phyloP scores from a whole-genome alignment of 441 rosid species.

The Theobroma grandiflorum region DNA sequence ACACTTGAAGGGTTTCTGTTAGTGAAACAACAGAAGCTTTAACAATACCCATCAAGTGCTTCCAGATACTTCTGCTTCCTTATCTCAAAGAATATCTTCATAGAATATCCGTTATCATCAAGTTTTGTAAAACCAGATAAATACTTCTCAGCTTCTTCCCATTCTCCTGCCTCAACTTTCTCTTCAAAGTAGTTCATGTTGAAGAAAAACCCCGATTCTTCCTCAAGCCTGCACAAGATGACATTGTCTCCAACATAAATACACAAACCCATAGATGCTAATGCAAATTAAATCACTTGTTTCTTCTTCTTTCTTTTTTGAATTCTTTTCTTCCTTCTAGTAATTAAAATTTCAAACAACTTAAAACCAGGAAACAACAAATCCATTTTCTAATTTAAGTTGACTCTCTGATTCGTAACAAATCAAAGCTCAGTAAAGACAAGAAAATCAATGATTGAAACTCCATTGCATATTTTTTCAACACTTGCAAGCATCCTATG shows the following conservation, averaged over 20 bases:
- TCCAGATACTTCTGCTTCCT: constrained; percentile 97
- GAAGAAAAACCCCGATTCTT: constrained; percentile 90
- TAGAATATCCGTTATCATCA: constrained; percentile 88
- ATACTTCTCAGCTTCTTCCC: constrained; percentile 91
- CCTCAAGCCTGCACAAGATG: constrained; percentile 68
- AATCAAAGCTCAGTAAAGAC: not conserved
- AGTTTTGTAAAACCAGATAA: constrained; percentile 87
- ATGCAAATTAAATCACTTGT: not conserved
- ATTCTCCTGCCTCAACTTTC: constrained; percentile 90
- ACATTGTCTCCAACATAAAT: constrained; percentile 11
- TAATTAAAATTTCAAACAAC: not conserved
- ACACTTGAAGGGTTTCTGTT: not conserved
- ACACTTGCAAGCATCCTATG: too few relatives aligned
- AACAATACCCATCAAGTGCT: constrained; percentile 83
- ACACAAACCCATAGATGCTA: constrained; percentile 17
- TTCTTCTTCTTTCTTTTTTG: not conserved
- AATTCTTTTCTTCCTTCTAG: not conserved
- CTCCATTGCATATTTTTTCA: not conserved
- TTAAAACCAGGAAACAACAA: not conserved
- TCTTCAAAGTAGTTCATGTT: constrained; percentile 89
- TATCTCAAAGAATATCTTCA: constrained; percentile 93
- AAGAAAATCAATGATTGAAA: not conserved
- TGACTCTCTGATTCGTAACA: not conserved
- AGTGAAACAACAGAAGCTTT: not conserved
- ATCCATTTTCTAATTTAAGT: not conserved